Conservation (phyloP, 2,329 filamentous ascomycete species). For the Teratosphaeriaceae sp. region DNA sequence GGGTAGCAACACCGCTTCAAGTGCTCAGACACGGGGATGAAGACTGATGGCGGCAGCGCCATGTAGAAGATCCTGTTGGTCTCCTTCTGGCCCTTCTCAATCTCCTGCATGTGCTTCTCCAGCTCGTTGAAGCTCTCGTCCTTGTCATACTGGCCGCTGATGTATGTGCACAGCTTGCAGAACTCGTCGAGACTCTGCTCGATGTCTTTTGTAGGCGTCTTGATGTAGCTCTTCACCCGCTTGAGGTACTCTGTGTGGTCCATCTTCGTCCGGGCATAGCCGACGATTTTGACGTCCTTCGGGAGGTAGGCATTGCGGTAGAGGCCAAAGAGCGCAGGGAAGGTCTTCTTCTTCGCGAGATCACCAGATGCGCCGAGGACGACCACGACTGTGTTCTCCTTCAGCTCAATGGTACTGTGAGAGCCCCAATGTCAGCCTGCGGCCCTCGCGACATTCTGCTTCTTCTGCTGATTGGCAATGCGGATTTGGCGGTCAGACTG, state of each 20-base stretch:
- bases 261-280: slow-evolving; percentile 99
- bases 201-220: slow-evolving; percentile 94
- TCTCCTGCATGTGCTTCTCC: slow-evolving; percentile 74
- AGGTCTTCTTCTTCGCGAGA: slow-evolving; percentile 99
- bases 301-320: slow-evolving; percentile 98
- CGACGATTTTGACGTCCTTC: slow-evolving; percentile 93
- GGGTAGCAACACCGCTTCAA: slow-evolving; percentile 98
- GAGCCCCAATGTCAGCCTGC: slow-evolving; percentile 1
- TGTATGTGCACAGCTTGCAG: slow-evolving; percentile 78
- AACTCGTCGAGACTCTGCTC: slow-evolving; percentile 94
- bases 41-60: slow-evolving; percentile 95
- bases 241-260: slow-evolving; percentile 92
- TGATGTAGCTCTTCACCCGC: slow-evolving; percentile 96
- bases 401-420: slow-evolving; percentile 79
- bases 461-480: not conserved
- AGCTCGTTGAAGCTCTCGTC: slow-evolving; percentile 88
- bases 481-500: not conserved
- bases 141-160: slow-evolving; percentile 96
- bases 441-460: not conserved
- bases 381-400: slow-evolving; percentile 95
- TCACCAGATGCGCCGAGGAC: slow-evolving; percentile 96
- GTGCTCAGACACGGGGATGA: slow-evolving; percentile 95
- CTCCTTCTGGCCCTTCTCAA: slow-evolving; percentile 77
- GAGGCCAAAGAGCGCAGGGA: slow-evolving; percentile 93
- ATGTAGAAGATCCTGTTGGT: slow-evolving; percentile 97